These are phyloP conservation scores for Cyclotella baltica DNA, from an alignment of 108 stramenopile species.

Conservation along the genomic window DNA sequence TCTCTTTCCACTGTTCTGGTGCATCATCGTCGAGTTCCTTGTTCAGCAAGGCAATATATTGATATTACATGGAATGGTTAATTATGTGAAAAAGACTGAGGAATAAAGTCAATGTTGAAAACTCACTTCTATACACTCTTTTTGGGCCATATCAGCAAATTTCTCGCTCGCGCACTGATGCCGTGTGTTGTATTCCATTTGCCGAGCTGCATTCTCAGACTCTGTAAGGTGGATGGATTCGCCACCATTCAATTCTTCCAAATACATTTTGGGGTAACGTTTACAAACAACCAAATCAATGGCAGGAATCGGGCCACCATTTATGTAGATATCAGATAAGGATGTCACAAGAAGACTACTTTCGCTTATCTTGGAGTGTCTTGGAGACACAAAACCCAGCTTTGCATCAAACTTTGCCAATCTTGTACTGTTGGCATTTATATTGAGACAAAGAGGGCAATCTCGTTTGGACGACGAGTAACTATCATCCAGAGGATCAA, in stretches of 20 bases:
- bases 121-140: conserved; percentile 64
- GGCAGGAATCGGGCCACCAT: conserved; percentile 72
- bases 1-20: conserved; percentile 68
- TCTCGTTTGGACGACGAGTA: conserved; percentile 47
- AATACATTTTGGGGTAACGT: conserved; percentile 72
- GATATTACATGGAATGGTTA: conserved; percentile 10
- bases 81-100: conserved; percentile 2
- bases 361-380: conserved; percentile 8
- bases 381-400: conserved; percentile 70
- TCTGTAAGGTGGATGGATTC: conserved; percentile 59
- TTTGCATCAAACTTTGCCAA: conserved; percentile 84
- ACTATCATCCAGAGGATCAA: conserved; percentile 80
- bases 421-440: conserved; percentile 75
- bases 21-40: conserved; percentile 79
- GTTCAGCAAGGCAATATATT: not conserved
- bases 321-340: conserved; percentile 62
- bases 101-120: too few relatives aligned
- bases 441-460: conserved; percentile 46
- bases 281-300: conserved; percentile 71
- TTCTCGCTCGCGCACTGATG: conserved; percentile 58
- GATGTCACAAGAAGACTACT: conserved; percentile 59
- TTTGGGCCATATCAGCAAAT: conserved; percentile 55
- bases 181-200: conserved; percentile 52
- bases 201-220: conserved; percentile 64
- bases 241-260: conserved; percentile 49